These are phyloP conservation scores for Arabidopsis lyrata DNA, from an alignment of 441 rosid species.

Conservation along the genomic window DNA sequence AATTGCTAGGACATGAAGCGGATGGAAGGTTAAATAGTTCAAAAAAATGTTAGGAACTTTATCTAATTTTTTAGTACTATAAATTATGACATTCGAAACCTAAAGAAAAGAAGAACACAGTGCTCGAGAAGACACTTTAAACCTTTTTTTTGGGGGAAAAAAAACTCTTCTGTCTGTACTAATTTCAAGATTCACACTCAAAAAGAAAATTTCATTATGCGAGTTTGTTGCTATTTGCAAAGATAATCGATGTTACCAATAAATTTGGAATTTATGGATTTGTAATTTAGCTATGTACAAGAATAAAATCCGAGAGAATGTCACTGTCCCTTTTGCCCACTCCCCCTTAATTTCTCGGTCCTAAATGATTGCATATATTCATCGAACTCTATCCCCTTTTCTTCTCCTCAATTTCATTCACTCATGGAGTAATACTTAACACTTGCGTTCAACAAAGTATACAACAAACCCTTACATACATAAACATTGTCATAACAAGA, in stretches of 20 bases:
- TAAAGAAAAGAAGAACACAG: slow-evolving; percentile 16
- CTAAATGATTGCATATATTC: slow-evolving; percentile 26
- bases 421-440: too few relatives aligned
- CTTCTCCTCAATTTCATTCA: neutral
- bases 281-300: slow-evolving; percentile 8
- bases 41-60: neutral
- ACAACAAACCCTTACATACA: too few relatives aligned
- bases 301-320: slow-evolving; percentile 31
- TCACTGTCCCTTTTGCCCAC: slow-evolving; percentile 36
- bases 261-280: slow-evolving; percentile 17
- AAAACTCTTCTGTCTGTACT: slow-evolving; percentile 9
- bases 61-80: neutral
- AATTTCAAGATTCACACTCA: slow-evolving; percentile 21
- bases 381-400: neutral
- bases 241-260: slow-evolving; percentile 9
- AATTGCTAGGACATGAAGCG: neutral
- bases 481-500: too few relatives aligned
- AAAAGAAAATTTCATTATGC: slow-evolving; percentile 5
- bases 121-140: slow-evolving; percentile 37
- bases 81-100: neutral
- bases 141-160: neutral
- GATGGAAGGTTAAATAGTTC: neutral
- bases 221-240: slow-evolving; percentile 22
- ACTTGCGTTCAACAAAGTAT: too few relatives aligned
- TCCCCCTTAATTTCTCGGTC: slow-evolving; percentile 20